Evolutionary conservation across 2,329 filamentous ascomycete species (phyloP).

Genomic region (Colletotrichum tabaci): DNA sequence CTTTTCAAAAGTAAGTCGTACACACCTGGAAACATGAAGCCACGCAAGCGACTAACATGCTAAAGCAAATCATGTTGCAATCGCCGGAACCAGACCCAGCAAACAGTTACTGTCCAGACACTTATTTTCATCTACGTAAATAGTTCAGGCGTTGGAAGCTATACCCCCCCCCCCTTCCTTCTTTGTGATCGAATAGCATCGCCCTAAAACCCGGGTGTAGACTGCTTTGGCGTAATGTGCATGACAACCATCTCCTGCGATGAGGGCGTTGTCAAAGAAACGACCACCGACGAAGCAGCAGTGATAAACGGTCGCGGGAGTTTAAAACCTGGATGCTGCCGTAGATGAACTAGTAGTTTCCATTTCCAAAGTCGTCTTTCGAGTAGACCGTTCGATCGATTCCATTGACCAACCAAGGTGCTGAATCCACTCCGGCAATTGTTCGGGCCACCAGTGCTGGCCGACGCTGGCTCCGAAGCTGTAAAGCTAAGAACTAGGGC

Average conservation of each 20-base stretch:
- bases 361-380: conserved; percentile 56
- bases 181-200: background rate
- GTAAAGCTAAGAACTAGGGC: conserved; percentile 77
- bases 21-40: background rate
- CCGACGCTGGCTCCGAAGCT: conserved; percentile 78
- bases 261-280: background rate
- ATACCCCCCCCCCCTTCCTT: conserved; percentile 28
- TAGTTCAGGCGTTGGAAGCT: conserved; percentile 32
- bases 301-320: conserved; percentile 12
- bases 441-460: conserved; percentile 38
- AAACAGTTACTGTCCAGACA: conserved; percentile 37
- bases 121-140: conserved; percentile 33
- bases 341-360: conserved; percentile 45
- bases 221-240: background rate
- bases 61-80: conserved; percentile 33
- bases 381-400: conserved; percentile 50
- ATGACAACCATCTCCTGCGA: background rate
- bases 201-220: background rate
- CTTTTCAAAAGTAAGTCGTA: conserved; percentile 43
- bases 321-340: conserved; percentile 42
- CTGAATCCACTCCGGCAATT: conserved; percentile 60
- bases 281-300: conserved; percentile 5
- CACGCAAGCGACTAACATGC: background rate
- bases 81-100: conserved; percentile 26
- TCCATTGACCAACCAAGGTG: conserved; percentile 56